phyloP scores from a whole-genome alignment of 2,329 filamentous ascomycete species.

The Arachnomyces sp. region DNA sequence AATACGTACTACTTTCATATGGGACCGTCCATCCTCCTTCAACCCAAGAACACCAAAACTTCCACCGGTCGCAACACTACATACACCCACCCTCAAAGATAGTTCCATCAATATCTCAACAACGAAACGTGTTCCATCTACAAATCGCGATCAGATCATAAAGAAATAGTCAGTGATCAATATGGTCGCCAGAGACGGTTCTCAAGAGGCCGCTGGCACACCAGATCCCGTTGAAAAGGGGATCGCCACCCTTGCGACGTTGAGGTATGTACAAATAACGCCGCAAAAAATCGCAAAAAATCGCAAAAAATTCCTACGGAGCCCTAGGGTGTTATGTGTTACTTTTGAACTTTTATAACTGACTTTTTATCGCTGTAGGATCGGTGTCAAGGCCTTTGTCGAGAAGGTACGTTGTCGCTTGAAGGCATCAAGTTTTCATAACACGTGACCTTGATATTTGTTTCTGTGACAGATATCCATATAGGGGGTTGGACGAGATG shows the following conservation, averaged over 20 bases:
- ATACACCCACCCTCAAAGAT: background rate
- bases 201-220: constrained; percentile 45
- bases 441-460: constrained; percentile 24
- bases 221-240: constrained; percentile 62
- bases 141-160: constrained; percentile 1
- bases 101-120: constrained; percentile 16
- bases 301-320: constrained; percentile 3
- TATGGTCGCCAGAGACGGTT: constrained; percentile 51
- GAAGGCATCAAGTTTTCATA: constrained; percentile 13
- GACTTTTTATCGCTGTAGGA: constrained; percentile 33
- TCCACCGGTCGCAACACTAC: constrained; percentile 4
- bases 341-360: constrained; percentile 6
- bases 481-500: background rate
- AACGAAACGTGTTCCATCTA: constrained; percentile 16
- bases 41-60: constrained; percentile 7
- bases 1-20: background rate
- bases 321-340: background rate
- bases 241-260: constrained; percentile 73
- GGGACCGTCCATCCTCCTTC: background rate
- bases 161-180: constrained; percentile 10
- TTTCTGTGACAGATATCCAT: constrained; percentile 9
- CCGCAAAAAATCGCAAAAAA: constrained; percentile 3
- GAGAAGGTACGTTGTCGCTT: constrained; percentile 51
- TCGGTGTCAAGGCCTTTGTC: constrained; percentile 59
- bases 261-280: constrained; percentile 51